Evolutionary conservation across 1,139 yeast species (phyloP).

Genomic region (Oligophagozyma castellii): DNA sequence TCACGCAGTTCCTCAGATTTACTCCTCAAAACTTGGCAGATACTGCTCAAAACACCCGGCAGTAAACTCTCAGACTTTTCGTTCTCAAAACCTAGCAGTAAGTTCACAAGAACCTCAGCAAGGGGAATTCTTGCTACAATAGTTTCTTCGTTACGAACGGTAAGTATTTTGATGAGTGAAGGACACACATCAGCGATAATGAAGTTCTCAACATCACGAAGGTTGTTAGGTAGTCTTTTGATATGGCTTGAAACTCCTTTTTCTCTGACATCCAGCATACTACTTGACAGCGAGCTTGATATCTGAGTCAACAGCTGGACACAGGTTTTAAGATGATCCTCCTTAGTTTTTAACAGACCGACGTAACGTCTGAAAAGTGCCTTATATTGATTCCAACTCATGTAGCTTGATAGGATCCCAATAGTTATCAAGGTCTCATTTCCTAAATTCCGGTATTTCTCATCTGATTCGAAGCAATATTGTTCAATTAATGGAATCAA

Average conservation of each 20-base stretch:
- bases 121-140: constrained; percentile 63
- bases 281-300: constrained; percentile 37
- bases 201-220: constrained; percentile 37
- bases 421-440: constrained; percentile 60
- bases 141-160: constrained; percentile 62
- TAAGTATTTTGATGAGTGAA: constrained; percentile 44
- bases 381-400: constrained; percentile 71
- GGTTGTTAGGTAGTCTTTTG: constrained; percentile 26
- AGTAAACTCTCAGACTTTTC: constrained; percentile 44
- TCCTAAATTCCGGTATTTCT: constrained; percentile 54
- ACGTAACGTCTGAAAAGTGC: constrained; percentile 65
- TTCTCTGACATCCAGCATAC: constrained; percentile 16
- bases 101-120: constrained; percentile 68
- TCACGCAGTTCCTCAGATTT: constrained; percentile 84
- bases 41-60: constrained; percentile 71
- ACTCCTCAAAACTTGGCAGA: constrained; percentile 80
- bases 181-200: constrained; percentile 50
- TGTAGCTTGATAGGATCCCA: constrained; percentile 41
- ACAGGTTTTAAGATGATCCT: constrained; percentile 41
- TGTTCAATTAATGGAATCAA: constrained; percentile 76
- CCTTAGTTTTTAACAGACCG: constrained; percentile 37
- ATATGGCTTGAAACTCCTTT: constrained; percentile 6
- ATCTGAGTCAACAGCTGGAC: constrained; percentile 53
- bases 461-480: constrained; percentile 42
- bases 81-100: constrained; percentile 49